Base-by-base conservation (phyloP, 805 yeast genomes). In the Maudiozyma bulderi region DNA sequence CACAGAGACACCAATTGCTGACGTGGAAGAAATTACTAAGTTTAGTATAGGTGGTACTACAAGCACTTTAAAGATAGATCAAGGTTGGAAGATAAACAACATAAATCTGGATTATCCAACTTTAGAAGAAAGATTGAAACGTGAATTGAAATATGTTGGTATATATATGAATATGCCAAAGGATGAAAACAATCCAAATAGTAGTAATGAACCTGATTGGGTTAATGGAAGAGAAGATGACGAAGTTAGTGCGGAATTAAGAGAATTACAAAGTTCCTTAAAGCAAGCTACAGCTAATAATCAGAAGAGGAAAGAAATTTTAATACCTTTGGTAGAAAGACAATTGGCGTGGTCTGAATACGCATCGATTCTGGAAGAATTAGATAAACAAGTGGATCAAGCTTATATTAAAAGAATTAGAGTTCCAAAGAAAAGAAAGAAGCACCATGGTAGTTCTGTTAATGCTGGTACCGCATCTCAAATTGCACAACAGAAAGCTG, bases 311-410 rank as follows among this genome's bases (percentile, higher is more conserved):
- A 86, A 86, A 65, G 73, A 77, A 50, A 69, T 72, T 40, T 61
- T 93, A 37, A 68, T 82, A 29, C 95, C 95, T 0, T 58, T 83
- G 0, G 75, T 93, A 13, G 91, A 89, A 56, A 93, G 86, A 54
- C 95, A 86, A 57, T 73, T 93, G 58, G 96, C 97, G 30, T 93
- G 90, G 81, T 96, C 91, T 64, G 99, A 93, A 65, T 93, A 87
- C 65, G 73, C 82, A 50, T 84, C 91, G 10, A 90, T 93, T 47
- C 67, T 89, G 51, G 98, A 93, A 50, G 98, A 93, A 62, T 73
- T 93, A 56, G 97, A 93, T 65, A 93, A 91, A 64, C 99, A 93
- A 67, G 90, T 93, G 37, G 99, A 93, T 63, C 97, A 87, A 65
- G 90, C 95, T 20, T 93, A 90, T 62, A 70, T 85, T 54, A 85